Evolutionary conservation across 2,329 filamentous ascomycete species (phyloP).

Genomic region (Ophiostoma fasciatum): DNA sequence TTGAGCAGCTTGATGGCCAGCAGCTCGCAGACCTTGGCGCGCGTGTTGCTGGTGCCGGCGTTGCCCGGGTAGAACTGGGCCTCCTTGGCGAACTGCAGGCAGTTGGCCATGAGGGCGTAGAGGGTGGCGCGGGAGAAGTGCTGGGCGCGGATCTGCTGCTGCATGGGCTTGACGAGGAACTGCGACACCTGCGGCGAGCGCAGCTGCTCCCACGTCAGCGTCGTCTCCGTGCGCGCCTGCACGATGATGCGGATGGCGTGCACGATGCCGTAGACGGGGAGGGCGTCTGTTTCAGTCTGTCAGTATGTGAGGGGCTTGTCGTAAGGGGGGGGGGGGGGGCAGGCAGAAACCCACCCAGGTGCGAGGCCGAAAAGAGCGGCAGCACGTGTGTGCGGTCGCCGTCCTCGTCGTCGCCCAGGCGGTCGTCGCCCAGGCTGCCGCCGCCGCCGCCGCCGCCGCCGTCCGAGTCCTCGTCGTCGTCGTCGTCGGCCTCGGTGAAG

Average conservation of each 20-base stretch:
- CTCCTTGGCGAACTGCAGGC: slow-evolving; percentile 84
- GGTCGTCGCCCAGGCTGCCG: slow-evolving; percentile 14
- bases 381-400: slow-evolving; percentile 27
- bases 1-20: slow-evolving; percentile 79
- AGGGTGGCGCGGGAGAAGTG: slow-evolving; percentile 78
- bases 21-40: slow-evolving; percentile 80
- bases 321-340: too few relatives aligned
- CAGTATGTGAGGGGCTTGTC: too few relatives aligned
- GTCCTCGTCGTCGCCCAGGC: slow-evolving; percentile 21
- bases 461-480: slow-evolving; percentile 22
- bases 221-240: slow-evolving; percentile 75
- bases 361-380: slow-evolving; percentile 66
- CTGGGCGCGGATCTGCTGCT: slow-evolving; percentile 68
- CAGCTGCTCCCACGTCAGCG: slow-evolving; percentile 85
- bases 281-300: too few relatives aligned
- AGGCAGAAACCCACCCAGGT: slow-evolving; percentile 44
- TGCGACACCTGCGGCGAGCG: slow-evolving; percentile 92
- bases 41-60: slow-evolving; percentile 67
- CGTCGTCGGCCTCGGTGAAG: slow-evolving; percentile 49
- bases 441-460: slow-evolving; percentile 24
- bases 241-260: slow-evolving; percentile 81
- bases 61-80: slow-evolving; percentile 69
- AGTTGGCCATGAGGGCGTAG: slow-evolving; percentile 87
- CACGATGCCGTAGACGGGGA: slow-evolving; percentile 82
- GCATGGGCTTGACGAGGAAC: slow-evolving; percentile 90